Percentiles rank a stretch among this genome's conserved stretches.
phyloP scores from a whole-genome alignment of 768 basidiomycete genomes.

The Trametes villosa region DNA sequence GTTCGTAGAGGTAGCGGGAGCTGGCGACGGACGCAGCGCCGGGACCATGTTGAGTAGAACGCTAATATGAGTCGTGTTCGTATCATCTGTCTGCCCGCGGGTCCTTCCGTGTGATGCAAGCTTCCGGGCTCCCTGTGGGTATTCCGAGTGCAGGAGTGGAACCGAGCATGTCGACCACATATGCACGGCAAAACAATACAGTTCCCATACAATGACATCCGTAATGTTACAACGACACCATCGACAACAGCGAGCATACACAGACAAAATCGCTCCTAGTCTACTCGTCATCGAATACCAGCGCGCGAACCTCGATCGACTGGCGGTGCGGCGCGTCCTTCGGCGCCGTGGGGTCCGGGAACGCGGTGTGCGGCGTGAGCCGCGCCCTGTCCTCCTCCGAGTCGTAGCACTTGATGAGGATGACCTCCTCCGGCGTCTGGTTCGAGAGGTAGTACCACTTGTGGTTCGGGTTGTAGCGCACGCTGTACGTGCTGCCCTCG shows the following conservation, averaged over 20 bases:
- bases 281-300: conserved; percentile 42
- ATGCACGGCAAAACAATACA: too few relatives aligned
- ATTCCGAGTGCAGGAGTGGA: too few relatives aligned
- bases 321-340: conserved; percentile 38
- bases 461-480: conserved; percentile 38
- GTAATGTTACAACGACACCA: too few relatives aligned
- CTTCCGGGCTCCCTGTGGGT: too few relatives aligned
- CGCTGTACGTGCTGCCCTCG: conserved; percentile 39
- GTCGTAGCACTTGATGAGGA: conserved; percentile 46
- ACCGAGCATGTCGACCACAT: too few relatives aligned
- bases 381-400: conserved; percentile 39
- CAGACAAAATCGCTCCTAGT: too few relatives aligned
- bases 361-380: conserved; percentile 43
- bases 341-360: conserved; percentile 36
- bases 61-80: not conserved
- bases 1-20: not conserved
- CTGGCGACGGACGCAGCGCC: not conserved
- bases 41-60: not conserved
- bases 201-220: too few relatives aligned
- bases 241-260: too few relatives aligned
- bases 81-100: not conserved
- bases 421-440: conserved; percentile 43
- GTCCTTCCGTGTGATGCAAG: not conserved
- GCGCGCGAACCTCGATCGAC: conserved; percentile 43
- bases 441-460: conserved; percentile 43